Percentiles rank a stretch among this genome's conserved stretches.
Conservation (phyloP, 768 basidiomycete genomes). For the Candolleomyces eurysporus region DNA sequence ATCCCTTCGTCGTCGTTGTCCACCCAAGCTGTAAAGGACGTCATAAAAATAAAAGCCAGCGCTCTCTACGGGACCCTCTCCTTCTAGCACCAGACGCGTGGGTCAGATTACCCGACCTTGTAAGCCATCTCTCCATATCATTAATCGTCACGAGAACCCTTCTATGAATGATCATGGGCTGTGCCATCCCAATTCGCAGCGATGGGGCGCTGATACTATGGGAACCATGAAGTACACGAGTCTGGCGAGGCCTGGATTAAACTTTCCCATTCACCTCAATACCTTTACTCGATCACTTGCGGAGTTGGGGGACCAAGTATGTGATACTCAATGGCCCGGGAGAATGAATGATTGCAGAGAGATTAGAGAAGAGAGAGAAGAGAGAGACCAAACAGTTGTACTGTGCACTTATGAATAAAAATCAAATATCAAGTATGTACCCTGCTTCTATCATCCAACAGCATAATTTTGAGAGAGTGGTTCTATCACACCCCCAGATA, state of each 20-base stretch:
- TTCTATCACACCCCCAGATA: too few species aligned
- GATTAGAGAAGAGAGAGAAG: too few species aligned
- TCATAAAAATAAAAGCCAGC: not conserved
- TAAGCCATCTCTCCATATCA: not conserved
- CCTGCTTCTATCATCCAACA: too few species aligned
- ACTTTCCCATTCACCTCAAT: too few species aligned
- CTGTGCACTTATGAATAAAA: too few species aligned
- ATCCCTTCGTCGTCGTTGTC: not conserved
- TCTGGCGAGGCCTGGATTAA: not conserved
- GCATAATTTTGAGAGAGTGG: too few species aligned
- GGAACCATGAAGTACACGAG: not conserved
- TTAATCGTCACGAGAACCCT: not conserved
- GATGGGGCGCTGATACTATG: not conserved
- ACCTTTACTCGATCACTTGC: not conserved
- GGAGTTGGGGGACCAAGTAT: not conserved
- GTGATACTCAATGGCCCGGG: too few species aligned
- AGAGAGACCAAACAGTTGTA: too few species aligned
- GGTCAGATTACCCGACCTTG: not conserved
- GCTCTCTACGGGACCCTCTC: not conserved
- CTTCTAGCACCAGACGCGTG: not conserved
- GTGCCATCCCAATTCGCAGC: not conserved
- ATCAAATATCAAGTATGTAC: too few species aligned
- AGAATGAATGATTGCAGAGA: too few species aligned
- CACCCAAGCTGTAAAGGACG: not conserved
- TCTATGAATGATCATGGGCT: not conserved